Percentiles rank a stretch among this genome's conserved stretches.
phyloP scores from a whole-genome alignment of 805 yeast genomes.

The Groenewaldozyma tartarivorans region DNA sequence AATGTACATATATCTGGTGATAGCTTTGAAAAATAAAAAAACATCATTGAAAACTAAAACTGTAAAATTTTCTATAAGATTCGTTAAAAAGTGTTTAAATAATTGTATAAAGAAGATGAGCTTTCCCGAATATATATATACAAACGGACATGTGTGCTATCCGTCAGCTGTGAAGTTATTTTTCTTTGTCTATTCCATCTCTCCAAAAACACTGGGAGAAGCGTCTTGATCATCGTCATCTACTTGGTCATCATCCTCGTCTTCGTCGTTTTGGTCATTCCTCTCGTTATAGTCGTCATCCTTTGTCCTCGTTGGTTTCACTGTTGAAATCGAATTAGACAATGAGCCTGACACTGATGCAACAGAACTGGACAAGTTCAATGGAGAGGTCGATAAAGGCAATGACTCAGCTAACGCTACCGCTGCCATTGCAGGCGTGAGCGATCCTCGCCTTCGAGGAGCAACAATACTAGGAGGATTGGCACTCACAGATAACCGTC shows the following conservation, averaged over 20 bases:
- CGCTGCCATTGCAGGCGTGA: slow-evolving; percentile 4
- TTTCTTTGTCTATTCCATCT: slow-evolving; percentile 23
- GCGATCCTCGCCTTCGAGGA: slow-evolving; percentile 11
- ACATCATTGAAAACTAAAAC: slow-evolving; percentile 31
- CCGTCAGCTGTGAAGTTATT: too few species aligned
- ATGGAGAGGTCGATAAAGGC: not conserved
- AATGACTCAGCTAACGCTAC: not conserved
- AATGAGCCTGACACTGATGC: not conserved
- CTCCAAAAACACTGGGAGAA: slow-evolving; percentile 29
- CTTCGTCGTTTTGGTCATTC: slow-evolving; percentile 7
- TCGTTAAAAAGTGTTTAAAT: too few species aligned
- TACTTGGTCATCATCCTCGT: not conserved
- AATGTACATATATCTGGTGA: too few species aligned
- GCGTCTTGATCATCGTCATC: not conserved
- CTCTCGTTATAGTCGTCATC: slow-evolving; percentile 4
- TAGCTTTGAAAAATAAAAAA: too few species aligned
- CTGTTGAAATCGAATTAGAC: too few species aligned
- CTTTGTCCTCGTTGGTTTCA: not conserved
- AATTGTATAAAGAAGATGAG: too few species aligned
- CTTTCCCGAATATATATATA: too few species aligned
- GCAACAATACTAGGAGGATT: slow-evolving; percentile 14
- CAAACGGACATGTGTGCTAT: too few species aligned
- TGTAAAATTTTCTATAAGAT: too few species aligned
- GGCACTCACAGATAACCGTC: slow-evolving; percentile 3
- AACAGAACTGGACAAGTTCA: not conserved